These are phyloP conservation scores for Peniophora sp. DNA, from an alignment of 1,284 basidiomycete genomes.

Conservation along the genomic window DNA sequence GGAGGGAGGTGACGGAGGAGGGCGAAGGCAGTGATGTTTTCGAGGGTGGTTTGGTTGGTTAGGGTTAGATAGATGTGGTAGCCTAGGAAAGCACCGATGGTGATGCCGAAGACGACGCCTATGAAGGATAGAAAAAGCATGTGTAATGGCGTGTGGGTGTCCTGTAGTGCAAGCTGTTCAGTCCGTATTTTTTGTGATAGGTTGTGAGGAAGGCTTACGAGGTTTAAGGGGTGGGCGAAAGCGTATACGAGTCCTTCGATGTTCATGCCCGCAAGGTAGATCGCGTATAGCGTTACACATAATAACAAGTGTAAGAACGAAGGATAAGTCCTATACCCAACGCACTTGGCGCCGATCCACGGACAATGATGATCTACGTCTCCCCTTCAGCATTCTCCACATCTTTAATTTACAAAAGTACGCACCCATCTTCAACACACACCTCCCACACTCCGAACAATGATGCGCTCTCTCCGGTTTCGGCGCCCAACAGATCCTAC, in stretches of 20 bases:
- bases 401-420: too few relatives aligned
- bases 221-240: slow-evolving; percentile 49
- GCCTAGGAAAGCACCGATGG: slow-evolving; percentile 68
- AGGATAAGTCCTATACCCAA: slow-evolving; percentile 74
- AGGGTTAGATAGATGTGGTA: slow-evolving; percentile 78
- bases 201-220: slow-evolving; percentile 37
- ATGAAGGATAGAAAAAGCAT: slow-evolving; percentile 58
- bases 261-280: slow-evolving; percentile 55
- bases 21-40: slow-evolving; percentile 71
- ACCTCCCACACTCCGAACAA: slow-evolving; percentile 69
- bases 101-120: slow-evolving; percentile 56
- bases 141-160: slow-evolving; percentile 63
- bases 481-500: slow-evolving; percentile 66
- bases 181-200: slow-evolving; percentile 4
- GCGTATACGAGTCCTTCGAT: slow-evolving; percentile 57
- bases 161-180: slow-evolving; percentile 27
- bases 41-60: slow-evolving; percentile 82
- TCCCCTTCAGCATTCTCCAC: too few relatives aligned
- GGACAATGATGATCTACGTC: slow-evolving; percentile 82
- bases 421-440: slow-evolving; percentile 82
- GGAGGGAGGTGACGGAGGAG: slow-evolving; percentile 63
- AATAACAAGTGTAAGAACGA: slow-evolving; percentile 80
- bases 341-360: slow-evolving; percentile 76
- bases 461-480: slow-evolving; percentile 85
- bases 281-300: slow-evolving; percentile 56